phyloP scores from a whole-genome alignment of 2,329 filamentous ascomycete genomes.

The Geoglossum cookeanum region DNA sequence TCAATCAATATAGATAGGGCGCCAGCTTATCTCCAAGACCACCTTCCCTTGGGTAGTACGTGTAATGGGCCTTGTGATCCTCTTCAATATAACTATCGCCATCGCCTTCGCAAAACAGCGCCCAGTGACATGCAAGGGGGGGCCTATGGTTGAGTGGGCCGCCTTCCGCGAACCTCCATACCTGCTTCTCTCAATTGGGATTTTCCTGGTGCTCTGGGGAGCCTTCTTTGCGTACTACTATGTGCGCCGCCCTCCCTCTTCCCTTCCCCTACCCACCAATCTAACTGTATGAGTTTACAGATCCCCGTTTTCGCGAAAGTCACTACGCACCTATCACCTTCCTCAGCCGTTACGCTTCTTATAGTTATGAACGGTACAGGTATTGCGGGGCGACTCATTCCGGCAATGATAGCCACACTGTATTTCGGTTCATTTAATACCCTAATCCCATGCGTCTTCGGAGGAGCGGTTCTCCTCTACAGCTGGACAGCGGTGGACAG shows the following conservation, averaged over 20 bases:
- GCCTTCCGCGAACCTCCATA: slow-evolving; percentile 40
- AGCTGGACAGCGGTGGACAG: slow-evolving; percentile 38
- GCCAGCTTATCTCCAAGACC: slow-evolving; percentile 21
- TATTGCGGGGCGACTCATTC: slow-evolving; percentile 33
- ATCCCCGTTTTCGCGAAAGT: too few species aligned
- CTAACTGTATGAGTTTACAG: too few species aligned
- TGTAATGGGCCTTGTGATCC: slow-evolving; percentile 27
- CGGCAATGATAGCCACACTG: slow-evolving; percentile 38
- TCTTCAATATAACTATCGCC: slow-evolving; percentile 18
- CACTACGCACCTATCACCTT: too few species aligned
- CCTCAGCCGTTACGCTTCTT: slow-evolving; percentile 42
- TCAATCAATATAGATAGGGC: too few species aligned
- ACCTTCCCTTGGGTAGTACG: slow-evolving; percentile 30
- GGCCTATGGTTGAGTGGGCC: slow-evolving; percentile 33
- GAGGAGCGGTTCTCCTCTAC: slow-evolving; percentile 26
- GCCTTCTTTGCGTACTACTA: slow-evolving; percentile 43
- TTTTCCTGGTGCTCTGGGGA: slow-evolving; percentile 29
- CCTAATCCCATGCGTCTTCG: slow-evolving; percentile 30
- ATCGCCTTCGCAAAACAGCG: slow-evolving; percentile 26
- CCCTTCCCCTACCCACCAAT: too few species aligned
- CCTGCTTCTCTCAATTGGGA: slow-evolving; percentile 26
- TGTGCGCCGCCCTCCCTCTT: slow-evolving; percentile 17
- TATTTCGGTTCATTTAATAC: slow-evolving; percentile 42
- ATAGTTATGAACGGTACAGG: slow-evolving; percentile 47
- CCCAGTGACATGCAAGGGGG: slow-evolving; percentile 29